A percentile compares a stretch with the other conserved stretches of the same genome.
Evolutionary conservation across 2,329 filamentous ascomycete species (phyloP).

Genomic region (Diaporthe aspalathi): DNA sequence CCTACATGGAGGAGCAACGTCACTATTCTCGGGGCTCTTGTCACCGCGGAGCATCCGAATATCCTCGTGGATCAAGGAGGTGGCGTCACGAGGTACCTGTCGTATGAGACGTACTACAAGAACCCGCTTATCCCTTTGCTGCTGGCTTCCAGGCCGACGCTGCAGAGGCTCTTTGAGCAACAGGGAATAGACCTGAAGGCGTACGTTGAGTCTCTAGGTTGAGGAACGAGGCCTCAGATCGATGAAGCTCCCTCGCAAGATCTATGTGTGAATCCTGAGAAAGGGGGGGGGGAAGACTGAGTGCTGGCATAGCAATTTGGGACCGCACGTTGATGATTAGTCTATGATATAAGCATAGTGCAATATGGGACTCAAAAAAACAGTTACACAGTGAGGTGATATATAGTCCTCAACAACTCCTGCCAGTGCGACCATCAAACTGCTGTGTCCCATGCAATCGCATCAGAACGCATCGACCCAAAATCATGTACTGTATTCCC

Average conservation of each 20-base stretch:
- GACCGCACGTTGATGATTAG: not conserved
- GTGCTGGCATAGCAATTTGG: not conserved
- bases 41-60: constrained; percentile 37
- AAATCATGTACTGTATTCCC: not conserved
- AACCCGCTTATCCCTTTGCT: constrained; percentile 40
- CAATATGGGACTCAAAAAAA: no score
- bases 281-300: no score
- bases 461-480: not conserved
- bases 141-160: constrained; percentile 30
- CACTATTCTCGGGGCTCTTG: not conserved
- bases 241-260: no score
- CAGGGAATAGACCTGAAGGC: constrained; percentile 13
- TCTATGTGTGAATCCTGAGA: no score
- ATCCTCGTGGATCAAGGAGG: constrained; percentile 43
- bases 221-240: fast-evolving
- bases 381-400: not conserved
- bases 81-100: constrained; percentile 43
- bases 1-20: constrained; percentile 46
- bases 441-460: not conserved
- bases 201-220: constrained; percentile 16
- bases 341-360: not conserved
- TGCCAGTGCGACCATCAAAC: not conserved
- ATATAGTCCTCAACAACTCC: constrained; percentile 12
- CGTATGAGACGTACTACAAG: constrained; percentile 46
- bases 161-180: constrained; percentile 23